A percentile compares a stretch with the other conserved stretches of the same genome.
These are phyloP conservation scores for Grammothele lineata DNA, from an alignment of 768 basidiomycete species.

Conservation along the genomic window DNA sequence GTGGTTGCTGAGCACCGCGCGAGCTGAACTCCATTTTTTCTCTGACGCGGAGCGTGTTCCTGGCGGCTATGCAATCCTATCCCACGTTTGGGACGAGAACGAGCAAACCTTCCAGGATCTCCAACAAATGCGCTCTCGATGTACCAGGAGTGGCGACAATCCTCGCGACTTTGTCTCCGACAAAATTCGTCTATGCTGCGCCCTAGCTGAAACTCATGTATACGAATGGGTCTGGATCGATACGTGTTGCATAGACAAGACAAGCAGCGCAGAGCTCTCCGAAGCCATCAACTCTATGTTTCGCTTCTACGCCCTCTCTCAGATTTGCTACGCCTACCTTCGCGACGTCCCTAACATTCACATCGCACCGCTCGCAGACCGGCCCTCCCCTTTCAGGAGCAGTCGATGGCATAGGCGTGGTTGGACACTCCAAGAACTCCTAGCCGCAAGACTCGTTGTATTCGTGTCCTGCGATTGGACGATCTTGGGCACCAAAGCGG, in stretches of 20 bases:
- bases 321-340: not conserved
- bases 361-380: not conserved
- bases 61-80: constrained; percentile 3
- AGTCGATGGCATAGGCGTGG: not conserved
- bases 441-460: not conserved
- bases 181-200: not conserved
- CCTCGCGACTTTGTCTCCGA: constrained; percentile 1
- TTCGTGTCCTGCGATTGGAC: not conserved
- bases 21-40: constrained; percentile 1
- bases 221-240: not conserved
- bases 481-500: not conserved
- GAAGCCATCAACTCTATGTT: not conserved
- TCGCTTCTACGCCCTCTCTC: not conserved
- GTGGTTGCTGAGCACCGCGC: constrained; percentile 3
- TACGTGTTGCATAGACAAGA: not conserved
- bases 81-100: constrained; percentile 1
- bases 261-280: too few species aligned
- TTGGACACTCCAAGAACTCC: not conserved
- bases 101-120: constrained; percentile 2
- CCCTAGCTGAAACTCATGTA: too few species aligned
- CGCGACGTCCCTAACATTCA: not conserved
- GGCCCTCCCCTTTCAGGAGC: not conserved
- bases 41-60: not conserved
- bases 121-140: not conserved
- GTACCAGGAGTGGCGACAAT: not conserved